Evolutionary conservation across 345 rosid genomes (phyloP), one percentile per base, ranked within the genome.

Genomic region (Brassica incana): DNA sequence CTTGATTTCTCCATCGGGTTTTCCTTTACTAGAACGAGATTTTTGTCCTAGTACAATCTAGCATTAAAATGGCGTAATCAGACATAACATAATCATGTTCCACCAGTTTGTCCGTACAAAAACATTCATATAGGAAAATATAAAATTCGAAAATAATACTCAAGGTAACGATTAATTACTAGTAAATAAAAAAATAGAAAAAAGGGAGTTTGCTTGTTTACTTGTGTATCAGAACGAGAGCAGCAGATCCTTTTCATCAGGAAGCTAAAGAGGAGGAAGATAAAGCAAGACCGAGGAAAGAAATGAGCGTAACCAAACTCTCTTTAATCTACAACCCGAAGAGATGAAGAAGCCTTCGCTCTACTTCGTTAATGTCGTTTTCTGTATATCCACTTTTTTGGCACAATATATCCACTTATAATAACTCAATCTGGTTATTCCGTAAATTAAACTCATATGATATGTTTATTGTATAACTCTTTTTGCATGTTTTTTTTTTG

Each of bases 1-100:
- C 82, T 87, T 88, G 80, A 82, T 80, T 68, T 79, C 67, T 69
- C 88, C 88, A 25, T 76, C 83, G 78, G 68, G 85, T 82, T 83
- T 89, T 12, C 95, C 91, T 78, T 85, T 91, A 10, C 95, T 93
- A 7, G 88, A 85, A 63, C 77, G 45, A 12, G 87, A 87, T 6
- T 84, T 80, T 15, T 78, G 87, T 36, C 84, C 85, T 56, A 87
- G 86, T 16, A 61, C 88, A 81, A 69, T 77, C 90, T 86, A 74
- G 60, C 45, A 27, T 8, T 6, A 63, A 63, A 5, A 30, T 11
- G 15, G 14, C 6, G 54, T 77, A 73, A 73, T 36, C 68, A 73
- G 15, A 54, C 60, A 18, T 3, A 54, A 54, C 60, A 54, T 54
- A 54, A 6, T 54, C 23, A 15, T 54, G 60, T 16, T 54, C 20